Evolutionary conservation across 1,139 yeast species (phyloP), one percentile per base, ranked within the genome.

Genomic region (Protomyces lactucae-debilis): DNA sequence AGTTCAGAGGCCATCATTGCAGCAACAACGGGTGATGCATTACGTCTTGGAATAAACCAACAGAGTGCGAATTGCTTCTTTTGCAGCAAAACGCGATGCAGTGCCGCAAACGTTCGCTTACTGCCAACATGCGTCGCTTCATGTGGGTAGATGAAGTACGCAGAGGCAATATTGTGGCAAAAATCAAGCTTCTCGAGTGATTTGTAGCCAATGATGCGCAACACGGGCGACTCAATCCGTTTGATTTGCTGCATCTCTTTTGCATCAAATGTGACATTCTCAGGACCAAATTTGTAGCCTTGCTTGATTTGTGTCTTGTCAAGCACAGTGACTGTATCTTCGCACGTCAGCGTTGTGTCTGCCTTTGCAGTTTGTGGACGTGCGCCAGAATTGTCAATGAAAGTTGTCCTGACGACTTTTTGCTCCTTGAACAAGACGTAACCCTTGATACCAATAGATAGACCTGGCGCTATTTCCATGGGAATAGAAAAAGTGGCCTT

Each of bases 401-500:
- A 74, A 46, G 77, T 78, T 8, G 79, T 73, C 61, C 79, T 77
- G 36, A 79, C 77, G 0, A 83, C 72, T 56, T 77, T 79, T 67
- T 85, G 87, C 64, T 82, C 83, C 16, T 80, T 77, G 68, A 81
- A 82, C n/a, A 88, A 77, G 0, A 87, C 76, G 71, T 85, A 88
- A 0, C 96, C 97, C 70, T 82, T 83, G 0, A 91, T 78, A 0
- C 90, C 86, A 60, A 93, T 82, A 0, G 81, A 79, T 16, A 90
- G 68, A 0, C 77, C 76, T 1, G 85, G 83, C 2, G 78, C 76
- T 3, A 85, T 72, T 5, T 79, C 78, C 53, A 85, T 68, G n/a
- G 85, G 82, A 69, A 89, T 83, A 12, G 83, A 79, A 71, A 88
- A 87, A 55, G 81, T 82, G 2, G 85, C 80, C 60, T 96, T 76